Evolutionary conservation across 805 yeast genomes (phyloP).

Genomic region (Myxozyma geophila): DNA sequence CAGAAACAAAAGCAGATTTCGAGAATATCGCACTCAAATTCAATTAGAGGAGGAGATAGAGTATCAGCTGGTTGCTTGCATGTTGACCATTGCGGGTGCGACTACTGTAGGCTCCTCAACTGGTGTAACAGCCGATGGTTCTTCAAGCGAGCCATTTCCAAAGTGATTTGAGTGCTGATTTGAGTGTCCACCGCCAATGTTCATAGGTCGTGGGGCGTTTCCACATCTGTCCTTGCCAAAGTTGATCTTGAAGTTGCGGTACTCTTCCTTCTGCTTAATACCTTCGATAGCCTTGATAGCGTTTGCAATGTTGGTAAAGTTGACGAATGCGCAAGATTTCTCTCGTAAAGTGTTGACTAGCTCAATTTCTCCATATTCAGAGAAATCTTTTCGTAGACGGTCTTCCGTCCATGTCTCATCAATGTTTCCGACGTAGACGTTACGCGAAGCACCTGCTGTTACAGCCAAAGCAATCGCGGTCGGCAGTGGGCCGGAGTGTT

Average conservation of each 20-base stretch:
- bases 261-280: conserved; percentile 70
- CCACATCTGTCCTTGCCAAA: conserved; percentile 97
- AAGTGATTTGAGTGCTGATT: neutral
- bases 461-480: conserved; percentile 88
- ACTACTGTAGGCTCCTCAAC: neutral
- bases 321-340: conserved; percentile 87
- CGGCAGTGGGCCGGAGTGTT: conserved; percentile 89
- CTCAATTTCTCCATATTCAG: conserved; percentile 90
- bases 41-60: neutral
- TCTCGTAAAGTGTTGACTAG: conserved; percentile 87
- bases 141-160: neutral
- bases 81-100: neutral
- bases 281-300: conserved; percentile 94
- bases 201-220: conserved; percentile 69
- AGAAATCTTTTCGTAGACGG: conserved; percentile 72
- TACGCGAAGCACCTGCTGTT: conserved; percentile 90
- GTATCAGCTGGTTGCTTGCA: neutral
- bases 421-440: conserved; percentile 84
- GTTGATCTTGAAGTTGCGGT: conserved; percentile 72
- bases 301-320: conserved; percentile 86
- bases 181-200: conserved; percentile 5
- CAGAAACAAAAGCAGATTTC: neutral
- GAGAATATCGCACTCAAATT: neutral
- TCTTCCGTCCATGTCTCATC: conserved; percentile 52
- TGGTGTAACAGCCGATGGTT: neutral